Percentiles rank a stretch among this genome's conserved stretches.
These are phyloP conservation scores for Candolleomyces aberdarensis DNA, from an alignment of 768 basidiomycete species.

Conservation along the genomic window DNA sequence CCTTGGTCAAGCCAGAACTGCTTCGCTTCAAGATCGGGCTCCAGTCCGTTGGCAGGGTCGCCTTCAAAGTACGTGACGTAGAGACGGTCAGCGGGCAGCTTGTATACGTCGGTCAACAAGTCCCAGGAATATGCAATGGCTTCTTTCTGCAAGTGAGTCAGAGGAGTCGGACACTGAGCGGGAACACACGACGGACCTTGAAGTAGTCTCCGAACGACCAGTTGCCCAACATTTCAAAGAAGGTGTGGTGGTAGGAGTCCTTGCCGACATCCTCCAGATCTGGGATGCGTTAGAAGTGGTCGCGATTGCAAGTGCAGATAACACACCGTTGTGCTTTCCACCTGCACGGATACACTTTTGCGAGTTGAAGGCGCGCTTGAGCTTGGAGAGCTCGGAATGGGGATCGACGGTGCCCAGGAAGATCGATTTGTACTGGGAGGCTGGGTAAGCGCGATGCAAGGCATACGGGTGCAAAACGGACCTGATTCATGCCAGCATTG, in stretches of 20 bases:
- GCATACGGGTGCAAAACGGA: slow-evolving; percentile 20
- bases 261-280: slow-evolving; percentile 99
- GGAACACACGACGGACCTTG: slow-evolving; percentile 58
- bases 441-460: background rate
- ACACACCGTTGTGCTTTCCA: slow-evolving; percentile 93
- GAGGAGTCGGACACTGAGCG: slow-evolving; percentile 1
- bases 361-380: slow-evolving; percentile 91
- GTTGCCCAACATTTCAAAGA: slow-evolving; percentile 99
- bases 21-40: slow-evolving; percentile 86
- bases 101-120: slow-evolving; percentile 85
- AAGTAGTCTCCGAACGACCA: slow-evolving; percentile 99
- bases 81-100: slow-evolving; percentile 83
- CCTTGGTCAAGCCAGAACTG: slow-evolving; percentile 88
- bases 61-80: slow-evolving; percentile 99
- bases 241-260: slow-evolving; percentile 96
- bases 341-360: slow-evolving; percentile 99
- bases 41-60: slow-evolving; percentile 78
- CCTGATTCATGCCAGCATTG: slow-evolving; percentile 98
- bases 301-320: background rate
- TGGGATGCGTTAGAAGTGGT: slow-evolving; percentile 25
- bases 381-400: slow-evolving; percentile 83
- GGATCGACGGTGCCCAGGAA: slow-evolving; percentile 99
- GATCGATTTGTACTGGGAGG: slow-evolving; percentile 84
- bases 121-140: slow-evolving; percentile 95
- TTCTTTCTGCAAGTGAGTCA: slow-evolving; percentile 62